Evolutionary conservation across 148 eudicot species (phyloP).

Genomic region (Dianthus caryophyllus): DNA sequence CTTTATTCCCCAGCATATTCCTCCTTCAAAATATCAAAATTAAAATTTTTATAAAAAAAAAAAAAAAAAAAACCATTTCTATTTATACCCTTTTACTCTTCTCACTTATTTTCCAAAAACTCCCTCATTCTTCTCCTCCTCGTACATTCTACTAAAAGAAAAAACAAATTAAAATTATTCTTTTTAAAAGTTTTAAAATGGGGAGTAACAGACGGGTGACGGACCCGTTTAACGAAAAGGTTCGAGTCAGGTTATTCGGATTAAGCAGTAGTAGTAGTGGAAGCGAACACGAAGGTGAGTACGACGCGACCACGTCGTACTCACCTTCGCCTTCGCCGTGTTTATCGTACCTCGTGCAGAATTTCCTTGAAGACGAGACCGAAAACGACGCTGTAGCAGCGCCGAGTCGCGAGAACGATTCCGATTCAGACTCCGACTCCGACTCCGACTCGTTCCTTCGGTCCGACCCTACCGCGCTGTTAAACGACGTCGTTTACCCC

Average conservation of each 20-base stretch:
- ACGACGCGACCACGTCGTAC: slow-evolving; percentile 30
- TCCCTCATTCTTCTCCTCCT: background rate
- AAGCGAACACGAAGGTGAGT: slow-evolving; percentile 56
- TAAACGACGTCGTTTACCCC: slow-evolving; percentile 23
- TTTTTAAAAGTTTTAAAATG: slow-evolving; percentile 22
- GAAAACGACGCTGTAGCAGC: background rate
- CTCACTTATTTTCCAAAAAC: background rate
- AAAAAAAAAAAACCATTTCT: background rate
- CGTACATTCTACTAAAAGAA: background rate
- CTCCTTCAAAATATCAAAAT: too few relatives aligned
- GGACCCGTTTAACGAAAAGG: slow-evolving; percentile 46
- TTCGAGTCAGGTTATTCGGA: slow-evolving; percentile 47
- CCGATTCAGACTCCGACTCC: slow-evolving; percentile 10
- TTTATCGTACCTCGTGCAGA: slow-evolving; percentile 49
- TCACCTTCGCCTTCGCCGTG: slow-evolving; percentile 34
- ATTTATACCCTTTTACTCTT: background rate
- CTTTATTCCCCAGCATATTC: slow-evolving; percentile 24
- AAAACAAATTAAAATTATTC: background rate
- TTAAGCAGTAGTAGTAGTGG: slow-evolving; percentile 41
- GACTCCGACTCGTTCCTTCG: slow-evolving; percentile 32
- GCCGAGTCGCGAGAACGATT: background rate
- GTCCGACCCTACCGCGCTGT: slow-evolving; percentile 24
- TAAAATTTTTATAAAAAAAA: too few relatives aligned
- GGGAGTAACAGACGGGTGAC: slow-evolving; percentile 35
- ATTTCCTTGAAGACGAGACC: slow-evolving; percentile 35